Base-by-base conservation (phyloP, 176 grass and related monocot genomes). In the Thalia dealbata region DNA sequence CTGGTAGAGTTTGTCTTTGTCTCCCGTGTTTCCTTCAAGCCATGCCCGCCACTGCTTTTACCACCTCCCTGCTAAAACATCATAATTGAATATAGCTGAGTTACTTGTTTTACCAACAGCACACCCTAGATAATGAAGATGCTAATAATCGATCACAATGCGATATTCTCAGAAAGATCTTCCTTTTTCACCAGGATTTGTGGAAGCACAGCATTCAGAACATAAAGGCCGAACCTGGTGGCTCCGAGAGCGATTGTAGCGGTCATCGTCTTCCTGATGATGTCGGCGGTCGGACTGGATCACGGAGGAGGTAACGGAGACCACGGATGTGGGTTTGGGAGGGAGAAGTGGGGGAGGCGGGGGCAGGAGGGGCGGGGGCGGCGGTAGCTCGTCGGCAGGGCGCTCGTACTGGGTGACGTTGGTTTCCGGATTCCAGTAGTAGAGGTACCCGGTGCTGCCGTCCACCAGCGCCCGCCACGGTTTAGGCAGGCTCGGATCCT, bases 371-470 rank as follows among this genome's bases (percentile, higher is more conserved):
- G 83, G 85, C n/a, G 86, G 91, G 1, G 92, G 92, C 10, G 85
- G 83, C 0, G 73, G 84, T 24, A 86, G 84, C 61, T 80, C 30
- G 75, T 84, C n/a, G 74, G 74, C 22, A 16, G 95, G 95, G 7
- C 67, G 82, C 81, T 99, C 95, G 83, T 99, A 99, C 87, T 99
- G 90, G 28, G 95, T 93, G 16, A 91, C 69, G 82, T 99, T 88
- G 21, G 95, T 99, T 9, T 99, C 90, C 8, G 87, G 95, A 55
- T 99, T 99, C 95, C 90, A 99, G 83, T 88, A 99, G 83, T 99
- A 99, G 66, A 99, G 87, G 75, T 99, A 99, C 23, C 90, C 95
- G 62, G 90, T 93, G 85, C 69, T 91, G 46, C 87, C 90, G 30
- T 99, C 95, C 11, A 99, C 90, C 66, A 99, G 84, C 26, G 90